Conservation (phyloP, 2,329 filamentous ascomycete genomes). For the Aureobasidium sp. region DNA sequence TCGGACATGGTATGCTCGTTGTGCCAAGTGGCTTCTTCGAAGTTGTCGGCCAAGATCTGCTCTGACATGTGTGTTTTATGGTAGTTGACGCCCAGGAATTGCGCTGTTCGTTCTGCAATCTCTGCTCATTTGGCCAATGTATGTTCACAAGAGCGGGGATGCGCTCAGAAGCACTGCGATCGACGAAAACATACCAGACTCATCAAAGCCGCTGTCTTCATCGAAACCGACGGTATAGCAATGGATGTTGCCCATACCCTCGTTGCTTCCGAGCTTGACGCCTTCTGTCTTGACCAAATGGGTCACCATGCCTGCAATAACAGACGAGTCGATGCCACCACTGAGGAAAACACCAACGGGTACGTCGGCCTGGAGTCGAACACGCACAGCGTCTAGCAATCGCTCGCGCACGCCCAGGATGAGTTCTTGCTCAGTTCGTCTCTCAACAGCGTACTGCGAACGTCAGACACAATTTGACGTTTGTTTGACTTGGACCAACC, state of each 20-base stretch:
- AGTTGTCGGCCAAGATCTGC: conserved; percentile 34
- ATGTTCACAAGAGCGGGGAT: neutral
- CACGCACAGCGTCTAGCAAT: neutral
- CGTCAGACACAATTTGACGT: neutral
- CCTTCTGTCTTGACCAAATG: conserved; percentile 43
- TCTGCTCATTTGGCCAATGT: neutral
- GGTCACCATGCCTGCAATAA: conserved; percentile 33
- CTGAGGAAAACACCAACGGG: neutral
- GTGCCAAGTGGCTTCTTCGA: conserved; percentile 41
- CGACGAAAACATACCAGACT: neutral
- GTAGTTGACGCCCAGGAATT: conserved; percentile 41
- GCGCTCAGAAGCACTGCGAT: neutral
- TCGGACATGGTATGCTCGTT: conserved; percentile 41
- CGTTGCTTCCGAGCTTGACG: conserved; percentile 40
- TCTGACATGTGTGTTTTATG: conserved; percentile 39
- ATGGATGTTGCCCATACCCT: conserved; percentile 32
- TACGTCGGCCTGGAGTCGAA: neutral
- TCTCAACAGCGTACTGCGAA: neutral
- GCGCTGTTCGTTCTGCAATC: conserved; percentile 37
- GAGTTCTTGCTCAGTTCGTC: neutral
- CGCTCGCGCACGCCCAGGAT: neutral
- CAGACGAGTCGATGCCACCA: neutral
- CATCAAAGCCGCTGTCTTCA: conserved; percentile 25
- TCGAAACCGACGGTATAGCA: conserved; percentile 50
- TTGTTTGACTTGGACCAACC: neutral